Conservation (phyloP, 176 grass and related monocot genomes). For the Oryza longistaminata region DNA sequence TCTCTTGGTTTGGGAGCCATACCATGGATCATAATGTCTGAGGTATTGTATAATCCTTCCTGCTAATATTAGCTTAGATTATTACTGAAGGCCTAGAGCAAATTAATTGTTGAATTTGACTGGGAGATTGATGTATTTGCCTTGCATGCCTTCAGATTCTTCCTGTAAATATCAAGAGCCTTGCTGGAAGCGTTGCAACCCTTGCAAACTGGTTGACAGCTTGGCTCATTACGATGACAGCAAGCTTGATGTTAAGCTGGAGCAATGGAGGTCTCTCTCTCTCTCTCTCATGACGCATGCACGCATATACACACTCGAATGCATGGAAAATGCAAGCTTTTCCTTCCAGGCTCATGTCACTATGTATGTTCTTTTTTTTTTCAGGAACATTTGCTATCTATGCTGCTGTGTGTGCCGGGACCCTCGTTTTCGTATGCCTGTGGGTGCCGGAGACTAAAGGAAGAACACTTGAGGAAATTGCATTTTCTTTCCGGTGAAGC, state of each 20-base stretch:
- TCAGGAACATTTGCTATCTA: slow-evolving; percentile 69
- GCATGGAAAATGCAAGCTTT: background rate
- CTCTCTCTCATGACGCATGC: background rate
- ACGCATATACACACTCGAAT: background rate
- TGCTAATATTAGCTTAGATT: background rate
- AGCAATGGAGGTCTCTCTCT: slow-evolving; percentile 71
- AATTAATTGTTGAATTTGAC: background rate
- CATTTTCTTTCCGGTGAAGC: slow-evolving; percentile 61
- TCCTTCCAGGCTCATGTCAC: background rate
- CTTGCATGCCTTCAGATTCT: slow-evolving; percentile 49
- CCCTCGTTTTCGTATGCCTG: slow-evolving; percentile 56
- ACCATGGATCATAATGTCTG: slow-evolving; percentile 99
- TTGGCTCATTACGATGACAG: slow-evolving; percentile 89
- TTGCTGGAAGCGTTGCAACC: slow-evolving; percentile 94
- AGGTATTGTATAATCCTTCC: slow-evolving; percentile 46
- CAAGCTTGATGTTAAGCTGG: slow-evolving; percentile 85
- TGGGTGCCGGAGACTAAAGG: slow-evolving; percentile 72
- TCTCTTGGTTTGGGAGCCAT: slow-evolving; percentile 96
- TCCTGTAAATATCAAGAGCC: slow-evolving; percentile 85
- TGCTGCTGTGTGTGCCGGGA: slow-evolving; percentile 12
- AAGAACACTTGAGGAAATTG: slow-evolving; percentile 53
- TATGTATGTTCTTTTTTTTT: background rate
- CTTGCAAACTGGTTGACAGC: slow-evolving; percentile 86
- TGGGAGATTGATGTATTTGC: background rate
- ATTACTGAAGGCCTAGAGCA: slow-evolving; percentile 5